Conservation (phyloP, 2,329 filamentous ascomycete genomes). For the Claviceps sp. region DNA sequence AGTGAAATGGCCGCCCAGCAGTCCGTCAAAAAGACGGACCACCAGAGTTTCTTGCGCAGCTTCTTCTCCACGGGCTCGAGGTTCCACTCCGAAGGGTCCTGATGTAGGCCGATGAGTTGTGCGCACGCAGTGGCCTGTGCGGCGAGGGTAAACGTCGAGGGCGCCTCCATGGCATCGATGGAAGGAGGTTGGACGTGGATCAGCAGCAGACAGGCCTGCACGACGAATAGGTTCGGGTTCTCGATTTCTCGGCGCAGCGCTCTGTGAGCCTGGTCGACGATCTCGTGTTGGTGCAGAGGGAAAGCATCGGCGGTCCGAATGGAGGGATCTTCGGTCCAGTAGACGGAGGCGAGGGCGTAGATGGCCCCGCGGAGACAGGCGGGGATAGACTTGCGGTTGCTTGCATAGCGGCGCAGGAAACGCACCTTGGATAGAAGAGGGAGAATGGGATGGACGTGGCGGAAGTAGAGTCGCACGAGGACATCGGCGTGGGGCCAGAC, state of each 20-base stretch:
- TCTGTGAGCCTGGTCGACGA: conserved; percentile 27
- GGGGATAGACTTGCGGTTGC: conserved; percentile 25
- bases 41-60: conserved; percentile 31
- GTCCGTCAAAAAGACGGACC: conserved; percentile 28
- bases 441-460: conserved; percentile 29
- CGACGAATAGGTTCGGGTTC: conserved; percentile 29
- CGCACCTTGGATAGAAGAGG: conserved; percentile 30
- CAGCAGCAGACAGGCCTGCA: conserved; percentile 33
- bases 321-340: conserved; percentile 4
- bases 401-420: conserved; percentile 25
- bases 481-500: conserved; percentile 26
- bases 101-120: conserved; percentile 32
- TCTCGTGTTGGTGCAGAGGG: conserved; percentile 27
- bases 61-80: conserved; percentile 29
- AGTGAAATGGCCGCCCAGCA: conserved; percentile 33
- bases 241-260: conserved; percentile 32
- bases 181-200: conserved; percentile 31
- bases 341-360: conserved; percentile 26
- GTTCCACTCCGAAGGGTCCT: conserved; percentile 28
- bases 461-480: conserved; percentile 31
- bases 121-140: conserved; percentile 30
- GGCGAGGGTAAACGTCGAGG: conserved; percentile 29
- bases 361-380: conserved; percentile 31
- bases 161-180: conserved; percentile 33
- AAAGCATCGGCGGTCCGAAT: conserved; percentile 5